Percentiles rank a stretch among this genome's conserved stretches.
Conservation (phyloP, 2,329 filamentous ascomycete species). For the Alternaria sp. region DNA sequence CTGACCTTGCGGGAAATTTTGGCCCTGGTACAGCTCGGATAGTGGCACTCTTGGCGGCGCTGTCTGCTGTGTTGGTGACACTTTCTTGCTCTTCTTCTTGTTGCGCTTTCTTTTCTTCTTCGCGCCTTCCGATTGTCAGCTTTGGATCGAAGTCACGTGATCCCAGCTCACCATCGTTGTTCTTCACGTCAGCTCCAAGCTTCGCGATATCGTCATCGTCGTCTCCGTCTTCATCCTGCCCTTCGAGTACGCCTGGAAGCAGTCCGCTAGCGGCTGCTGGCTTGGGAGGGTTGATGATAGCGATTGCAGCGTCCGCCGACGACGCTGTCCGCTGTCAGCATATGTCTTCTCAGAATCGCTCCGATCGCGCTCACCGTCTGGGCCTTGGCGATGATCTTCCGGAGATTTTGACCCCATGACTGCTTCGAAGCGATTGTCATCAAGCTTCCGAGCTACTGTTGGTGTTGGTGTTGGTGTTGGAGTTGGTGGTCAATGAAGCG, state of each 20-base stretch:
- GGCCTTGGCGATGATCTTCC: slow-evolving; percentile 42
- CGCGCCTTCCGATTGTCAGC: slow-evolving; percentile 52
- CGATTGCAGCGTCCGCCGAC: slow-evolving; percentile 30
- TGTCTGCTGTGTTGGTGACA: slow-evolving; percentile 65
- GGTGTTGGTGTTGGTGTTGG: neutral
- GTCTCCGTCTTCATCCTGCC: slow-evolving; percentile 57
- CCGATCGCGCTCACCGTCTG: slow-evolving; percentile 34
- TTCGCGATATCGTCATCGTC: slow-evolving; percentile 56
- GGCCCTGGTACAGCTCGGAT: slow-evolving; percentile 71
- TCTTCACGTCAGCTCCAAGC: slow-evolving; percentile 41
- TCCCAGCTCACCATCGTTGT: slow-evolving; percentile 22
- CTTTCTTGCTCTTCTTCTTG: slow-evolving; percentile 75
- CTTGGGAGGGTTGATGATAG: slow-evolving; percentile 42
- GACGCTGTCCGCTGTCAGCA: slow-evolving; percentile 37
- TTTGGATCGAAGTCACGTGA: neutral
- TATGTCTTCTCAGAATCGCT: neutral
- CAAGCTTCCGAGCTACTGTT: neutral
- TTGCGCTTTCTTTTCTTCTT: slow-evolving; percentile 76
- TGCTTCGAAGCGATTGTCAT: neutral
- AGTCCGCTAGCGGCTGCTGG: slow-evolving; percentile 46
- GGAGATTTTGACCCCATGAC: slow-evolving; percentile 51
- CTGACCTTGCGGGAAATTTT: slow-evolving; percentile 75
- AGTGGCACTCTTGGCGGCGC: slow-evolving; percentile 75
- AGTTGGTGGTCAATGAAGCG: neutral
- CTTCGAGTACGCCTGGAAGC: slow-evolving; percentile 47